Base-by-base conservation (phyloP, 176 grass and related monocot genomes). In the Leersia perrieri region DNA sequence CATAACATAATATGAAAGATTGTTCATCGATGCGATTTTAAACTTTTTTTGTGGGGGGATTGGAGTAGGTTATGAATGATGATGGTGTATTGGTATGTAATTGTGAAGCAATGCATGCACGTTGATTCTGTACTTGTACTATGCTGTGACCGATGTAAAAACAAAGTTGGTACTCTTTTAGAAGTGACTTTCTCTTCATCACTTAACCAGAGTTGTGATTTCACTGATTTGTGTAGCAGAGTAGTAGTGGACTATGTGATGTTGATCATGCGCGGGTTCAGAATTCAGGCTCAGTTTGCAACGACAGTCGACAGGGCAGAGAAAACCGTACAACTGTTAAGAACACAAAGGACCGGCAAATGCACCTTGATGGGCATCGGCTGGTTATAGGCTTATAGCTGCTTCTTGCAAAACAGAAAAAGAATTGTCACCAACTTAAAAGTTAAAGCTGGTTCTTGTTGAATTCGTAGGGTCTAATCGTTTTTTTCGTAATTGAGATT, bases 71-170 rank as follows among this genome's bases (percentile, higher is more conserved):
- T 66, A 41, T 34, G 73, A 25, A 76, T 11, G 80, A 57, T 57
- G 51, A 9, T 55, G 51, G 51, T 49, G 45, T 51, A 51, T 55
- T 55, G 57, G n/a, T 23, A 35, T 85, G 83, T 83, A 66, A 68
- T 63, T 73, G 83, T 73, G 66, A 60, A 78, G 73, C 20, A 71
- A 68, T 78, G 83, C 73, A 78, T 67, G 79, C 74, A n/a, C 68
- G 68, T 88, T 84, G 75, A 78, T 74, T 35, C 0, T 86, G 83
- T 86, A 63, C 44, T 68, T 86, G 88, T 86, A 86, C 73, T 74
- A 61, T 74, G 66, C n/a, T n/a, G n/a, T n/a, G n/a, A n/a, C n/a
- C n/a, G 33, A 68, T 90, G 88, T 90, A 90, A 90, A 89, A 44
- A 89, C n/a, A 68, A 60, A 0, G 49, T 62, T 20, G 55, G 78